A percentile compares a stretch with the other conserved stretches of the same genome.
Conservation (phyloP, 495 filamentous ascomycete species). For the Copromyces sp. region DNA sequence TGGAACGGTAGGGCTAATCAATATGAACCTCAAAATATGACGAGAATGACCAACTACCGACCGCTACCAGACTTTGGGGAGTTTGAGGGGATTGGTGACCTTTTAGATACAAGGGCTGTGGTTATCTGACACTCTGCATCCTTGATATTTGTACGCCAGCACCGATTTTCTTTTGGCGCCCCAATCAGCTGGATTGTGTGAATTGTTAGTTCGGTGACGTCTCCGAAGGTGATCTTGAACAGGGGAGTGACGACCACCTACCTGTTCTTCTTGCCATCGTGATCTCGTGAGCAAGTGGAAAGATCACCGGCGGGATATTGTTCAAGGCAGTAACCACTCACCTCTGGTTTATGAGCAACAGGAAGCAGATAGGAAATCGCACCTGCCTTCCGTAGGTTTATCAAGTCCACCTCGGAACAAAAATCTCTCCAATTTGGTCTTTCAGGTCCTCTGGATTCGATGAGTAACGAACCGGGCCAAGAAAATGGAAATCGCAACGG, state of each 20-base stretch:
- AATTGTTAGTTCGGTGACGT: neutral
- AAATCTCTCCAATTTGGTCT: neutral
- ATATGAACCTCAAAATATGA: neutral
- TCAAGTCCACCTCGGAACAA: neutral
- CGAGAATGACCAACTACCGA: neutral
- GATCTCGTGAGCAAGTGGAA: neutral
- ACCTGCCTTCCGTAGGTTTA: neutral
- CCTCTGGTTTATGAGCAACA: too few relatives aligned
- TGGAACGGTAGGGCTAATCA: neutral
- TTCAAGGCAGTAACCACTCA: neutral
- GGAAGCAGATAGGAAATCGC: neutral
- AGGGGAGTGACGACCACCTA: neutral
- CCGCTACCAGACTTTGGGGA: neutral
- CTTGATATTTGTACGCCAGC: too few relatives aligned
- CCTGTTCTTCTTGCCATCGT: neutral
- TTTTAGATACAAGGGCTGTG: neutral
- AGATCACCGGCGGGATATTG: neutral
- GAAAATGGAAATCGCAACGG: too few relatives aligned
- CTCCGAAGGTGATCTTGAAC: neutral
- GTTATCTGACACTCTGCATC: too few relatives aligned
- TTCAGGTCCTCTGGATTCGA: neutral
- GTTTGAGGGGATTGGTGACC: neutral
- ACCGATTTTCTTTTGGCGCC: too few relatives aligned
- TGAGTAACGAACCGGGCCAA: too few relatives aligned
- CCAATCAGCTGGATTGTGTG: too few relatives aligned